Evolutionary conservation across 2,329 filamentous ascomycete genomes (phyloP).

Genomic region (Bimuria novae-zelandiae): DNA sequence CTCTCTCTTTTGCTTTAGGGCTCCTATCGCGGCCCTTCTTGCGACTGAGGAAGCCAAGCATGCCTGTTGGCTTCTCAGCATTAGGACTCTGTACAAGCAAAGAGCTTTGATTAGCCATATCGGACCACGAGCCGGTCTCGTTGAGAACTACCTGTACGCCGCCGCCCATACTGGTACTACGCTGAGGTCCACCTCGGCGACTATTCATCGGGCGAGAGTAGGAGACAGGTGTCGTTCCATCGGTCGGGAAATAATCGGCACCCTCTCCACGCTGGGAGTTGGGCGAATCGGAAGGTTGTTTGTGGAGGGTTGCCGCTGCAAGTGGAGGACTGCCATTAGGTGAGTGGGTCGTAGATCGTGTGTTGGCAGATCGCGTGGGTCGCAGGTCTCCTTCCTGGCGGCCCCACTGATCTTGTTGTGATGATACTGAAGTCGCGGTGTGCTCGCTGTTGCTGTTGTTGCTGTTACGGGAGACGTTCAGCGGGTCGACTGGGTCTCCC

Average conservation of each 20-base stretch:
- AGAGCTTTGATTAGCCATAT: conserved; percentile 82
- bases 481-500: conserved; percentile 34
- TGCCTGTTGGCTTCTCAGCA: conserved; percentile 66
- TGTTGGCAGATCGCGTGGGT: conserved; percentile 41
- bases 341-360: conserved; percentile 52
- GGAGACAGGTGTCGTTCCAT: conserved; percentile 37
- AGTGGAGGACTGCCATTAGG: conserved; percentile 55
- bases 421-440: conserved; percentile 36
- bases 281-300: conserved; percentile 34
- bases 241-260: conserved; percentile 41
- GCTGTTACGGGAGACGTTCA: conserved; percentile 37
- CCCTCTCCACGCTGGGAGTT: conserved; percentile 42
- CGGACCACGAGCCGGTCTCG: conserved; percentile 87
- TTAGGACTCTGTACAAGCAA: conserved; percentile 60
- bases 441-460: conserved; percentile 41
- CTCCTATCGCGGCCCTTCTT: conserved; percentile 91
- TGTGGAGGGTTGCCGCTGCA: conserved; percentile 29
- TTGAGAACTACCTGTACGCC: conserved; percentile 91
- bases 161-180: conserved; percentile 76
- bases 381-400: conserved; percentile 46
- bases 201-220: conserved; percentile 48
- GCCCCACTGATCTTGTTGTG: conserved; percentile 39
- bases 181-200: conserved; percentile 64
- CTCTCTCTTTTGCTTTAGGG: conserved; percentile 91
- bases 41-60: conserved; percentile 86